Conservation (phyloP, 1,284 basidiomycete genomes). For the Marasmius oreades region DNA sequence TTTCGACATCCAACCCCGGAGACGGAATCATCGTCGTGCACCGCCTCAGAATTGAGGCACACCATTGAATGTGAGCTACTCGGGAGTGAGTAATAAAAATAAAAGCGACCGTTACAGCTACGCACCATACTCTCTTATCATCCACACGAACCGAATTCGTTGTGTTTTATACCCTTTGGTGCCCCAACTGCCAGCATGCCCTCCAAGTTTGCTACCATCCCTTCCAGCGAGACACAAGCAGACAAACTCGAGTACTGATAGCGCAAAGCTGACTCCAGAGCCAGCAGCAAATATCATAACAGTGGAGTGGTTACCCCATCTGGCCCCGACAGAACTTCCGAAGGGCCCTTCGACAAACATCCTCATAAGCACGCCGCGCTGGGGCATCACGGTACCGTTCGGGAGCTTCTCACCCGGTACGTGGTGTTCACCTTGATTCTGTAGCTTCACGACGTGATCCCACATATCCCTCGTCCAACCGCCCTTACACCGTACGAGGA, state of each 20-base stretch:
- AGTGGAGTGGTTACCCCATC: constrained; percentile 65
- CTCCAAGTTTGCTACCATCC: constrained; percentile 44
- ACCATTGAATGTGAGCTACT: constrained; percentile 84
- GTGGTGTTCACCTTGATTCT: constrained; percentile 26
- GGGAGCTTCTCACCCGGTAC: constrained; percentile 32
- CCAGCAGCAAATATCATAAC: constrained; percentile 77
- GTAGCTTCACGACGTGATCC: constrained; percentile 44
- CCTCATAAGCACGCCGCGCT: constrained; percentile 55
- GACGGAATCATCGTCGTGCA: constrained; percentile 63
- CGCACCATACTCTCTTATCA: constrained; percentile 77
- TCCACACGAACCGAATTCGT: constrained; percentile 81
- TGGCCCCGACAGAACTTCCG: constrained; percentile 66
- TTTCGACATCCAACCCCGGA: constrained; percentile 67
- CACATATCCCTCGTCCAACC: constrained; percentile 80
- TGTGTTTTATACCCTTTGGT: constrained; percentile 44
- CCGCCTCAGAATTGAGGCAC: constrained; percentile 63
- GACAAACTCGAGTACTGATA: constrained; percentile 70
- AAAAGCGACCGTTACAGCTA: constrained; percentile 11
- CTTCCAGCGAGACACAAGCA: constrained; percentile 60
- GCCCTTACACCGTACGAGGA: constrained; percentile 73
- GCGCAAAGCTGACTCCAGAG: constrained; percentile 76
- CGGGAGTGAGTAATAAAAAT: not conserved
- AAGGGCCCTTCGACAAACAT: constrained; percentile 76
- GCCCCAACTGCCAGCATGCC: constrained; percentile 39
- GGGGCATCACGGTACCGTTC: constrained; percentile 28